Evolutionary conservation across 2,329 filamentous ascomycete species (phyloP), one percentile per base, ranked within the genome.

Genomic region (Drechmeria coniospora): DNA sequence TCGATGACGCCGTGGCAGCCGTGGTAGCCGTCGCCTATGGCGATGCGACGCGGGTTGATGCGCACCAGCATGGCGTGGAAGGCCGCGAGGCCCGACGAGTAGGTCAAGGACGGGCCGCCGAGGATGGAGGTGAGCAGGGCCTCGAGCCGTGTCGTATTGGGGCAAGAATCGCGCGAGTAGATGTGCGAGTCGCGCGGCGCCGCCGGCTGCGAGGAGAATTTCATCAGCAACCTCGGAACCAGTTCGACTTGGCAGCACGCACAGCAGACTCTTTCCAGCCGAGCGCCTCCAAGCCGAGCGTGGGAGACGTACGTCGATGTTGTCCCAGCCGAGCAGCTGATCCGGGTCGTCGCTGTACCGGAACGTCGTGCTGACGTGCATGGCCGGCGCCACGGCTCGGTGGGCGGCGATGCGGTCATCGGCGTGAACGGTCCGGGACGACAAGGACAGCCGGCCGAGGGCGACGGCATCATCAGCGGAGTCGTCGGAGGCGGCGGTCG

Each of bases 311-410:
- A 79, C 74, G 45, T 70, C 68, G 16, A 53, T 40, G 33, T 78
- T 68, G 11, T 49, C 46, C 57, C 57, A 61, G 13, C 49, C 34
- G 46, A 33, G 53, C 26, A 92, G 66, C 16, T 70, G 50, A 5
- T 74, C 65, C 2, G 83, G 80, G 47, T 93, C 66, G 29, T 61
- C 54, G 16, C 65, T 61, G 52, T 94, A 95, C 40, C 82, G 74
- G 54, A 83, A 95, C 11, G 83, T 95, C 9, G 87, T 94, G 35
- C 83, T 84, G 37, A 92, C 73, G 50, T 95, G 87, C 46, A 95
- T 64, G 4, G 87, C 74, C 33, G 90, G 87, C 9, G 87, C 84
- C 30, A 95, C 78, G 47, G 90, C 83, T 27, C 73, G 64, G 40
- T 79, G 70, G 19, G 63, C 56, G 51, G 82, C 81, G 43, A 90